Evolutionary conservation across 371 early-diverging fungal genomes (phyloP).

Genomic region (Lichtheimia ornata): DNA sequence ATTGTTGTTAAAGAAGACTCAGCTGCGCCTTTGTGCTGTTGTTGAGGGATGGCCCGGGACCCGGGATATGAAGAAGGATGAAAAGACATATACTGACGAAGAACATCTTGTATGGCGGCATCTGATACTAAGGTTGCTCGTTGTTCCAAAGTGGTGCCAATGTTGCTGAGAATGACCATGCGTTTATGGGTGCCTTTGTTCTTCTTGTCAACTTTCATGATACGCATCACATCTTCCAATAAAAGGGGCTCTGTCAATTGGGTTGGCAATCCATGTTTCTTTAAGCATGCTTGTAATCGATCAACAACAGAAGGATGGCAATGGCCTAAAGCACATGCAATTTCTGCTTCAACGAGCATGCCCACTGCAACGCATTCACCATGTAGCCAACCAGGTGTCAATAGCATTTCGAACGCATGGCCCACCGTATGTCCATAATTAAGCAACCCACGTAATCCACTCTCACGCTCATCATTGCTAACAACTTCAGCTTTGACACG

Average conservation of each 20-base stretch:
- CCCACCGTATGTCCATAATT: constrained; percentile 96
- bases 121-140: constrained; percentile 66
- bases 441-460: constrained; percentile 86
- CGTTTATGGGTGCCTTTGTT: constrained; percentile 83
- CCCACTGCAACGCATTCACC: constrained; percentile 96
- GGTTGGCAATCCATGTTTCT: constrained; percentile 80
- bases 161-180: constrained; percentile 76
- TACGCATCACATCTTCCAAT: constrained; percentile 75
- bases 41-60: neutral
- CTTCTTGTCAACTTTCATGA: constrained; percentile 93
- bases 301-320: constrained; percentile 73
- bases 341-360: constrained; percentile 88
- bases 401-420: constrained; percentile 90
- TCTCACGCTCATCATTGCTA: constrained; percentile 89
- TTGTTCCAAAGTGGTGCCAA: constrained; percentile 81
- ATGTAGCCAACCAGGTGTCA: constrained; percentile 86
- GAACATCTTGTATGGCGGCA: constrained; percentile 4
- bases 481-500: constrained; percentile 91
- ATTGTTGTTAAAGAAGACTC: neutral
- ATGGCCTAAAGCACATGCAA: constrained; percentile 78
- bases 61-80: neutral
- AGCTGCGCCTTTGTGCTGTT: neutral
- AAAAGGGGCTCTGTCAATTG: constrained; percentile 62
- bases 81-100: neutral
- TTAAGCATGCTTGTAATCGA: constrained; percentile 77